Conservation (phyloP, 2,329 filamentous ascomycete genomes). For the Botrytis pseudocinerea region DNA sequence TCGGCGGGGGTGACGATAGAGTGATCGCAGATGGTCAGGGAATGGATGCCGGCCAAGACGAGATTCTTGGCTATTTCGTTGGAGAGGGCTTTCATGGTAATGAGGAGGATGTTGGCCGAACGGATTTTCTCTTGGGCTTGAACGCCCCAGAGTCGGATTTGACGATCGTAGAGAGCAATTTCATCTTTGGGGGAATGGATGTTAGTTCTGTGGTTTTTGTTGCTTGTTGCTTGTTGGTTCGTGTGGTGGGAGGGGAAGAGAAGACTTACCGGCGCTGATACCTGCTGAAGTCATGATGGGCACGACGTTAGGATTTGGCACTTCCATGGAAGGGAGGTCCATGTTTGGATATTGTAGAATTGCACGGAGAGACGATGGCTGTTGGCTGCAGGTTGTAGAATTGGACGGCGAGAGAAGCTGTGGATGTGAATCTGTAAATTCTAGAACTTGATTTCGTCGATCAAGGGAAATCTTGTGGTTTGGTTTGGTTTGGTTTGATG, state of each 20-base stretch:
- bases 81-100: conserved; percentile 82
- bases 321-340: conserved; percentile 12
- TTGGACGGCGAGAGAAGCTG: neutral
- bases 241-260: neutral
- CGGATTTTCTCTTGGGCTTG: conserved; percentile 92
- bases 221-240: neutral
- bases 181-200: conserved; percentile 62
- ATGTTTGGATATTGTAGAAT: neutral
- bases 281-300: conserved; percentile 28
- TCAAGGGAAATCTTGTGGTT: neutral
- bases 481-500: neutral
- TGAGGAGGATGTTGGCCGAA: conserved; percentile 82
- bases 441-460: neutral
- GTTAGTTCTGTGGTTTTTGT: neutral
- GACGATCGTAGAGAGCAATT: conserved; percentile 94
- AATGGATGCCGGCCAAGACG: conserved; percentile 87
- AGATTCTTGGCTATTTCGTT: conserved; percentile 98
- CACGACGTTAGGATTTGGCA: conserved; percentile 10
- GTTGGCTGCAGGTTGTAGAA: neutral
- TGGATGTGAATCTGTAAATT: neutral
- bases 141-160: conserved; percentile 96
- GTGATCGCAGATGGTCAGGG: conserved; percentile 84
- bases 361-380: neutral
- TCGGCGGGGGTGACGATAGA: conserved; percentile 75
- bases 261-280: conserved; percentile 43